Evolutionary conservation across 2,329 filamentous ascomycete species (phyloP).

Genomic region (Nemania sp.): DNA sequence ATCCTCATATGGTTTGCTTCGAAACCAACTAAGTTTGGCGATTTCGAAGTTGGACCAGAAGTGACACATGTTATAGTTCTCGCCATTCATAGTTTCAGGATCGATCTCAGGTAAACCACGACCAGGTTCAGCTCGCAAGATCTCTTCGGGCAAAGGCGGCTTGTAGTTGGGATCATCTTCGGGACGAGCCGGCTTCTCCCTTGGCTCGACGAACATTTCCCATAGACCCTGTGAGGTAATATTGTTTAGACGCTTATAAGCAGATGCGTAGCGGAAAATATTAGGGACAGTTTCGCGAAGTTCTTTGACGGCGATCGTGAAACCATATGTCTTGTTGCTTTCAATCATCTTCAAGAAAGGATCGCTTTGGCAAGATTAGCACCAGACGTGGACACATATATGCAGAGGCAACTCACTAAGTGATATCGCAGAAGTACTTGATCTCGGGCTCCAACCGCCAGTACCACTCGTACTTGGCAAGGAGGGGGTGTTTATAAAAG

Average conservation of each 20-base stretch:
- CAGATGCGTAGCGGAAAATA: constrained; percentile 97
- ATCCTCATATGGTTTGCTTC: constrained; percentile 95
- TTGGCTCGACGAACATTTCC: constrained; percentile 95
- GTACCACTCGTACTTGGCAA: constrained; percentile 99
- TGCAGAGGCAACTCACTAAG: constrained; percentile 70
- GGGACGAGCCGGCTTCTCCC: constrained; percentile 61
- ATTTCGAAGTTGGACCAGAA: constrained; percentile 99
- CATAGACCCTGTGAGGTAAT: constrained; percentile 89
- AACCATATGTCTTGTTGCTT: constrained; percentile 95
- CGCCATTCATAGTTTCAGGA: constrained; percentile 92
- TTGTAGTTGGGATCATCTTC: constrained; percentile 69
- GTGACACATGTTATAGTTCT: constrained; percentile 99
- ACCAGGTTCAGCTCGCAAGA: constrained; percentile 75
- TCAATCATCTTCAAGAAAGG: constrained; percentile 95
- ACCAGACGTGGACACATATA: neutral
- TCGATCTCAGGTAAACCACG: constrained; percentile 79
- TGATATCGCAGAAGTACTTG: constrained; percentile 99
- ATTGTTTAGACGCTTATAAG: constrained; percentile 92
- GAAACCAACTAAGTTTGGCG: constrained; percentile 90
- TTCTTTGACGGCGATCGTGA: constrained; percentile 98
- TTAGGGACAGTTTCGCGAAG: constrained; percentile 97
- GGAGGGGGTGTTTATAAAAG: constrained; percentile 95
- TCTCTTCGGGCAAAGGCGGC: constrained; percentile 76
- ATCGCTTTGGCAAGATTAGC: constrained; percentile 61
- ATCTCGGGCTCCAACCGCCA: constrained; percentile 99